phyloP scores from a whole-genome alignment of 345 rosid genomes.

The Eutrema heterophyllum region DNA sequence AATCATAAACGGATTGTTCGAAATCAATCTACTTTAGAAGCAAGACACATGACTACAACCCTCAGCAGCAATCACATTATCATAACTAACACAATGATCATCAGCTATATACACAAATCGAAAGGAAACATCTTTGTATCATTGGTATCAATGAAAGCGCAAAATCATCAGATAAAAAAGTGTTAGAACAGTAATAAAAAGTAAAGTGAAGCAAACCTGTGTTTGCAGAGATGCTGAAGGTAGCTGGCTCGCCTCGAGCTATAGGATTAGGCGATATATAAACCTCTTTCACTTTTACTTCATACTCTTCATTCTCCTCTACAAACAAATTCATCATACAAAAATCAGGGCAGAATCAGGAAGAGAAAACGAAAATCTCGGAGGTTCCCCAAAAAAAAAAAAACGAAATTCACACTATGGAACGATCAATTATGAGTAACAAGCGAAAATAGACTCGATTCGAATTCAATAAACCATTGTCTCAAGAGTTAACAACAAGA shows the following conservation, averaged over 20 bases:
- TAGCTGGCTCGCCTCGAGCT: conserved; percentile 47
- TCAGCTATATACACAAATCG: neutral
- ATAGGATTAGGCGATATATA: conserved; percentile 62
- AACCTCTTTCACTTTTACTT: conserved; percentile 52
- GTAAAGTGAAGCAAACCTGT: conserved; percentile 37
- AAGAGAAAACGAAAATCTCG: neutral
- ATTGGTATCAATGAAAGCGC: neutral
- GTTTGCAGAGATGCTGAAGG: conserved; percentile 59
- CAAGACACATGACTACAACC: neutral
- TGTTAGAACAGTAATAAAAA: neutral
- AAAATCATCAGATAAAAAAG: neutral
- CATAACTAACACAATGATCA: neutral
- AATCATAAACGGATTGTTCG: neutral
- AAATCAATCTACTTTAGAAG: neutral
- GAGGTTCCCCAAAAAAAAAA: neutral
- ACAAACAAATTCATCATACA: neutral
- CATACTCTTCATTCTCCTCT: conserved; percentile 57
- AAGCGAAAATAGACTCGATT: neutral
- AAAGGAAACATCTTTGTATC: neutral
- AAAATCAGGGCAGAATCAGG: neutral
- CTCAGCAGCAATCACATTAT: neutral
- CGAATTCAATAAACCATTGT: neutral
- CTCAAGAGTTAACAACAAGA: neutral
- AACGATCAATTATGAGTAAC: neutral
- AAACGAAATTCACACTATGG: neutral